phyloP scores from a whole-genome alignment of 164 flowering plant species.

The Vitis cinerea region DNA sequence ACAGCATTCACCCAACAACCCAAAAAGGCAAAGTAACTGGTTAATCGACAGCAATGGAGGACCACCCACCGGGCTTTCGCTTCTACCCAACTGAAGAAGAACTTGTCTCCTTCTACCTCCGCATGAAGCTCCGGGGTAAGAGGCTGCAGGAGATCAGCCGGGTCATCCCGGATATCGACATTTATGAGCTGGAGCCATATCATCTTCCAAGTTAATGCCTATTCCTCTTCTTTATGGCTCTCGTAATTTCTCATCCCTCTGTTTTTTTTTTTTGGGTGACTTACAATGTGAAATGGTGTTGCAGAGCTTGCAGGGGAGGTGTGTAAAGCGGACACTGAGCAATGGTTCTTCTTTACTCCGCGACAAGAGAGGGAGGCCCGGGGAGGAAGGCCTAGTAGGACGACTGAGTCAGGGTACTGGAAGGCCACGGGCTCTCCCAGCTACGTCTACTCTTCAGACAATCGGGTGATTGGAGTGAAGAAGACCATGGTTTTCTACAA shows the following conservation, averaged over 20 bases:
- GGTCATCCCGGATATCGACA: conserved; percentile 42
- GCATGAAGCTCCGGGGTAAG: conserved; percentile 37
- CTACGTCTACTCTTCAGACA: conserved; percentile 43
- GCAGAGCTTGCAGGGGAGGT: conserved; percentile 35
- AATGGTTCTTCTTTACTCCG: conserved; percentile 58
- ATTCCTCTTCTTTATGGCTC: neutral
- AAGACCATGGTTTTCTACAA: conserved; percentile 59
- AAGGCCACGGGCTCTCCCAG: conserved; percentile 61
- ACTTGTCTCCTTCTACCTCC: conserved; percentile 53
- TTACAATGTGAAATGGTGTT: neutral
- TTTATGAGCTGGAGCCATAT: conserved; percentile 45
- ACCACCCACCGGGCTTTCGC: conserved; percentile 42
- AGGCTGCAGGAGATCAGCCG: conserved; percentile 23
- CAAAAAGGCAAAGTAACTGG: neutral
- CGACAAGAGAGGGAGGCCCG: conserved; percentile 46
- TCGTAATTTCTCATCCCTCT: neutral
- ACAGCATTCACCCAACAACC: neutral
- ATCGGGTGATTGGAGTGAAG: conserved; percentile 45
- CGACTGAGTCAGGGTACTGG: conserved; percentile 56
- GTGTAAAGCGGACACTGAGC: conserved; percentile 39
- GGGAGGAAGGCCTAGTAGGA: conserved; percentile 53
- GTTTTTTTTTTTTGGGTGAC: neutral
- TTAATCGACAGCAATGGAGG: conserved; percentile 11
- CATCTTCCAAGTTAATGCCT: conserved; percentile 40
- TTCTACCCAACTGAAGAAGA: conserved; percentile 76